Evolutionary conservation across 73 alveolate species (phyloP).

Genomic region (Tetrahymena thermophila): DNA sequence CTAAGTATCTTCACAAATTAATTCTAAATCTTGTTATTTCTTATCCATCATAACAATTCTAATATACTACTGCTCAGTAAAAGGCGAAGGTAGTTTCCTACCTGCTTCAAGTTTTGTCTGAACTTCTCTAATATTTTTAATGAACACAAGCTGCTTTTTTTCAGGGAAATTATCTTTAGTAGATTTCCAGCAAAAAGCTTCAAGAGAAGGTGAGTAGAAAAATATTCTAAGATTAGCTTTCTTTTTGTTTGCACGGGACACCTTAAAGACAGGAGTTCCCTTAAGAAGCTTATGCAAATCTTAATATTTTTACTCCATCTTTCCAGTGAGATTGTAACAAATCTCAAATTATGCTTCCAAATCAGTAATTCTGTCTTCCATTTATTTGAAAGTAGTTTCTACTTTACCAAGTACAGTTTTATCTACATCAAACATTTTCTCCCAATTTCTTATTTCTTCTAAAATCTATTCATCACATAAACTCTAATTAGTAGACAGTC

Average conservation of each 20-base stretch:
- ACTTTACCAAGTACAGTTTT: background rate
- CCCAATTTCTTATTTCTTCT: background rate
- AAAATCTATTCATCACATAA: background rate
- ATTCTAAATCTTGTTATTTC: background rate
- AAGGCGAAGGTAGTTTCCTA: background rate
- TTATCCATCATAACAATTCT: background rate
- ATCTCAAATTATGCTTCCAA: background rate
- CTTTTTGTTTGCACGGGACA: background rate
- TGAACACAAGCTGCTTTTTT: background rate
- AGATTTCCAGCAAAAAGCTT: background rate
- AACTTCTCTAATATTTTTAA: background rate
- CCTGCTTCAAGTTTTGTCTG: background rate
- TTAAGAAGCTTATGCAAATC: background rate
- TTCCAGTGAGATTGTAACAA: background rate
- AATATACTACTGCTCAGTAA: background rate
- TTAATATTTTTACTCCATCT: background rate
- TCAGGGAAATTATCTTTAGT: background rate
- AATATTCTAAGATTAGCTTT: background rate
- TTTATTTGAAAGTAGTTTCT: background rate
- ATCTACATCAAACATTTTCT: background rate
- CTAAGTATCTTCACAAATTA: background rate
- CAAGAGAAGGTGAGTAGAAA: background rate
- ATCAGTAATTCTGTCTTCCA: background rate
- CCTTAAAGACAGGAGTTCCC: background rate
- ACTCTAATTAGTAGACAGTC: background rate